Conservation (phyloP, 2,329 filamentous ascomycete species). For the Albifimbria verrucaria region DNA sequence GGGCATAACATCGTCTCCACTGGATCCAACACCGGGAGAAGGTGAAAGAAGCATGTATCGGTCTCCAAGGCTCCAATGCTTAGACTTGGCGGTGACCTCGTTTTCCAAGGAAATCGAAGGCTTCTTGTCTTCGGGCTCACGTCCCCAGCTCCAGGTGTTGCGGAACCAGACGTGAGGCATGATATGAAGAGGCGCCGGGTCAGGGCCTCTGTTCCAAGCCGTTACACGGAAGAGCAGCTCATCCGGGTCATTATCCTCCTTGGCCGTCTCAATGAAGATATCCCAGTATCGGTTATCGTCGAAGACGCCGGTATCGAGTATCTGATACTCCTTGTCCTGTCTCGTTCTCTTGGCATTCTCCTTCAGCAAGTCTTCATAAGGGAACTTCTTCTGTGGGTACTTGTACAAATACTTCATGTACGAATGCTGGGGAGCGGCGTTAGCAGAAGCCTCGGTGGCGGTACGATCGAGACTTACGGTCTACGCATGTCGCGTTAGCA, state of each 20-base stretch:
- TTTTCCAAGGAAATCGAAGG: slow-evolving; percentile 68
- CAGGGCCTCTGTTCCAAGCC: slow-evolving; percentile 91
- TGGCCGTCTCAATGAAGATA: slow-evolving; percentile 93
- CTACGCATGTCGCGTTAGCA: slow-evolving; percentile 17
- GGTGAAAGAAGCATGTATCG: slow-evolving; percentile 83
- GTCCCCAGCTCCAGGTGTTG: slow-evolving; percentile 95
- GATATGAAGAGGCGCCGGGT: slow-evolving; percentile 88
- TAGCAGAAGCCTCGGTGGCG: not conserved
- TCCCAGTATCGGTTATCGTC: slow-evolving; percentile 93
- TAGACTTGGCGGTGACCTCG: slow-evolving; percentile 69
- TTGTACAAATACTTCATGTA: slow-evolving; percentile 99
- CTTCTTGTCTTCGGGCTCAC: slow-evolving; percentile 71
- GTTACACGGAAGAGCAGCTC: slow-evolving; percentile 92
- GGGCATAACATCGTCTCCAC: slow-evolving; percentile 80
- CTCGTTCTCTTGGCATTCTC: slow-evolving; percentile 78
- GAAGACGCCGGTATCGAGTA: slow-evolving; percentile 85
- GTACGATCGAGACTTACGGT: not conserved
- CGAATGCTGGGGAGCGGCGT: slow-evolving; percentile 63
- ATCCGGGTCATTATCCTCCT: slow-evolving; percentile 87
- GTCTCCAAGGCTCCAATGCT: slow-evolving; percentile 76
- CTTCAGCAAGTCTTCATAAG: slow-evolving; percentile 81
- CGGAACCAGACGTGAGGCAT: slow-evolving; percentile 95
- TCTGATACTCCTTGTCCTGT: slow-evolving; percentile 83
- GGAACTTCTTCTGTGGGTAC: slow-evolving; percentile 87
- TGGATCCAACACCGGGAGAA: slow-evolving; percentile 78